Evolutionary conservation across 2,329 filamentous ascomycete genomes (phyloP), one percentile per base, ranked within the genome.

Genomic region (Alternaria sp.): DNA sequence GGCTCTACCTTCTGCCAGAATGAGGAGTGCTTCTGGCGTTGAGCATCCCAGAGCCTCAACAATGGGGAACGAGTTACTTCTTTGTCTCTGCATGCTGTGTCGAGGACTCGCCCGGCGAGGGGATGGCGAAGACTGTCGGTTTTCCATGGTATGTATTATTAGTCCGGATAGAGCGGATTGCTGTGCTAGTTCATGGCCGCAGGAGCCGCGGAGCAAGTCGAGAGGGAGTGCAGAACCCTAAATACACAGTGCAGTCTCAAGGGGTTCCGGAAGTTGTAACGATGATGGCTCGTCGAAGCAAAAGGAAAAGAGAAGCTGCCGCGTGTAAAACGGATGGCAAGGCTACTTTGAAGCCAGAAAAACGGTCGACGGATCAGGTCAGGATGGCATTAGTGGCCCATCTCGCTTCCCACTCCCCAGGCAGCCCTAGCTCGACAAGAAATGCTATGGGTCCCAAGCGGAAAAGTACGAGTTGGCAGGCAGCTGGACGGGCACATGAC

Each of bases 51-150:
- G 32, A 30, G 71, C 74, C 38, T 78, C 74, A 10, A 74, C 63
- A 30, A 78, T 72, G 10, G 76, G 75, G 12, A 78, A 62, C 2
- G 76, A 79, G 51, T 77, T 78, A 62, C 75, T 79, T 63, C 76
- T 64, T 30, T 78, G 66, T 54, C 76, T 70, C n/a, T 70, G 53
- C 5, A 67, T 63, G 49, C 44, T 62, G 25, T 71, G 70, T 30
- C 75, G 70, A 11, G 65, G 64, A 59, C 68, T 71, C 20, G 58
- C 36, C 12, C 60, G n/a, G 53, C 60, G 64, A 9, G 62, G 44
- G n/a, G 59, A 60, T 18, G 67, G 68, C 8, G 70, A 65, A 18
- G 72, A 70, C 46, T 70, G 70, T 63, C 68, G 73, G 16, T 63
- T 65, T 50, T 75, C 63, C 72, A 77, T 78, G 51, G 48, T 66